Percentiles rank a stretch among this genome's conserved stretches.
Evolutionary conservation across 2,329 filamentous ascomycete genomes (phyloP).

Genomic region (Diplodia corticola): DNA sequence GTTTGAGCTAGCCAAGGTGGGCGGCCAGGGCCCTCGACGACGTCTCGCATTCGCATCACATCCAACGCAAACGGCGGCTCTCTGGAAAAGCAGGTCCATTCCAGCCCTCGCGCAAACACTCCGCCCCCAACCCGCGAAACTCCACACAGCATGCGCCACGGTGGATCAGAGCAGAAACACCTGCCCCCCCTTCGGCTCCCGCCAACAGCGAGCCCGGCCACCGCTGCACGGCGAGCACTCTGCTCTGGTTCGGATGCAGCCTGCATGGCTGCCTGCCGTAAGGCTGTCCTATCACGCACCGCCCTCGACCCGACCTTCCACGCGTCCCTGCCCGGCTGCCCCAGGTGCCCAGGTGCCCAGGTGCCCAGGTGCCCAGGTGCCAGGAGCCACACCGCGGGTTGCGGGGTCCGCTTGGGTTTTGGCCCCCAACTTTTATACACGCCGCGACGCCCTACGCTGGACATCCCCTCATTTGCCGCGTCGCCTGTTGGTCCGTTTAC

Average conservation of each 20-base stretch:
- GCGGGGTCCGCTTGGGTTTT: conserved; percentile 4
- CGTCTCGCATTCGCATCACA: conserved; percentile 12
- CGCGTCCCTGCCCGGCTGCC: conserved; percentile 15
- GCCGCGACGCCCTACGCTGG: too few species aligned
- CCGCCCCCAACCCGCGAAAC: background rate
- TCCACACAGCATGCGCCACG: conserved; percentile 19
- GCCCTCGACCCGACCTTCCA: conserved; percentile 9
- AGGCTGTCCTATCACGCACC: conserved; percentile 7
- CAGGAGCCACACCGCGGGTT: conserved; percentile 4
- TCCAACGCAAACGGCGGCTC: conserved; percentile 6
- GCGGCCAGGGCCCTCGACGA: background rate
- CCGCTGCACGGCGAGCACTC: background rate
- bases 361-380: too few species aligned
- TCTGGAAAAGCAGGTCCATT: background rate
- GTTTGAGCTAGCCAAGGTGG: conserved; percentile 13
- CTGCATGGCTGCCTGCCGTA: conserved; percentile 18
- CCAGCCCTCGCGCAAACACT: background rate
- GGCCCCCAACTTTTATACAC: conserved; percentile 18
- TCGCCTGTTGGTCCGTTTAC: conserved; percentile 8
- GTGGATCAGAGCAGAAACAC: background rate
- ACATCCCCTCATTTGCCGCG: conserved; percentile 4
- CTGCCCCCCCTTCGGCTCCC: background rate
- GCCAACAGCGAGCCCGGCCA: background rate
- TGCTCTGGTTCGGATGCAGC: background rate
- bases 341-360: too few species aligned